phyloP scores from a whole-genome alignment of 2,329 filamentous ascomycete genomes.

The Cadophora gregata region DNA sequence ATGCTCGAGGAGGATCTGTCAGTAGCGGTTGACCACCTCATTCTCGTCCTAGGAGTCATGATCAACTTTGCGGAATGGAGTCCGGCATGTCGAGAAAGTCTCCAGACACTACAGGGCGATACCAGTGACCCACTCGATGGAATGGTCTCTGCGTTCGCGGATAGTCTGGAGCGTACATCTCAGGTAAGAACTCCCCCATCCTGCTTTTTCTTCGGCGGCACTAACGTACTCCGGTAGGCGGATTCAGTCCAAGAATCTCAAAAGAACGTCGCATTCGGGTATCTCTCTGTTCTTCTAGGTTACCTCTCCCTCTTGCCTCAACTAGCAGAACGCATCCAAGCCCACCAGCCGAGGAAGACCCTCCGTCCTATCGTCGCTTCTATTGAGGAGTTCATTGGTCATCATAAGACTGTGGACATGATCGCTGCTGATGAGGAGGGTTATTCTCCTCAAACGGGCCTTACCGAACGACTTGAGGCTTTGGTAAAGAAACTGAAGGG shows the following conservation, averaged over 20 bases:
- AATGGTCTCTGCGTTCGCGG: constrained; percentile 70
- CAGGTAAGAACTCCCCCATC: constrained; percentile 62
- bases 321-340: constrained; percentile 51
- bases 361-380: constrained; percentile 59
- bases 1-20: constrained; percentile 57
- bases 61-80: constrained; percentile 90
- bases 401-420: constrained; percentile 63
- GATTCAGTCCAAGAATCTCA: constrained; percentile 77
- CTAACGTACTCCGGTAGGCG: constrained; percentile 53
- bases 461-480: constrained; percentile 45
- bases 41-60: constrained; percentile 80
- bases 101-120: constrained; percentile 49
- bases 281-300: constrained; percentile 82
- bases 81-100: constrained; percentile 60
- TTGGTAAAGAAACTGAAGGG: constrained; percentile 34
- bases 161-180: constrained; percentile 66
- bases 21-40: constrained; percentile 69
- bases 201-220: not conserved
- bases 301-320: constrained; percentile 71
- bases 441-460: constrained; percentile 51
- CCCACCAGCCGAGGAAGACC: constrained; percentile 52
- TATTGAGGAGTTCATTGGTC: constrained; percentile 65
- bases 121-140: constrained; percentile 57
- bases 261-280: constrained; percentile 83
- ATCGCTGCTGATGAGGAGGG: constrained; percentile 52